Evolutionary conservation across 2,329 filamentous ascomycete species (phyloP).

Genomic region (Epichloe amarillans): DNA sequence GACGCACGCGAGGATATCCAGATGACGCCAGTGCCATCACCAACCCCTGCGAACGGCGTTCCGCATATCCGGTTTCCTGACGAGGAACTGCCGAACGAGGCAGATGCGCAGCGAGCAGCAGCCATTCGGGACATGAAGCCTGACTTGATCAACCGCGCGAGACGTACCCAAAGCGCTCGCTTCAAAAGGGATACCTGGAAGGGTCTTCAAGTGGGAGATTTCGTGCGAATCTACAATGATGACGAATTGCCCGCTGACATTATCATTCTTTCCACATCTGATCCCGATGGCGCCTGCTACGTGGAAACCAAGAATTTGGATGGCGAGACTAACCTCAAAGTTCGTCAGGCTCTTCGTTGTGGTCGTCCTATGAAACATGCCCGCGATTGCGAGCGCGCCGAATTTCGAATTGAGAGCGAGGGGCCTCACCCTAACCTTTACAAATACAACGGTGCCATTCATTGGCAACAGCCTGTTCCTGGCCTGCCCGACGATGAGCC

Average conservation of each 20-base stretch:
- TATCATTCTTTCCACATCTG: constrained; percentile 83
- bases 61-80: constrained; percentile 26
- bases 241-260: constrained; percentile 92
- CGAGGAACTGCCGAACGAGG: constrained; percentile 23
- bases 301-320: constrained; percentile 98
- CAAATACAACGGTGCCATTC: constrained; percentile 80
- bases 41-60: constrained; percentile 35
- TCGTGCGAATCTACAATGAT: constrained; percentile 90
- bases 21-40: constrained; percentile 90
- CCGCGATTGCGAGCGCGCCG: constrained; percentile 76
- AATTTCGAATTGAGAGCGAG: constrained; percentile 85
- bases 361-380: constrained; percentile 75
- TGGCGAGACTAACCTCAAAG: constrained; percentile 94
- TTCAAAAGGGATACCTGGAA: constrained; percentile 97
- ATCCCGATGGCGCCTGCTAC: constrained; percentile 88
- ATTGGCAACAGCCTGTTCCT: constrained; percentile 65
- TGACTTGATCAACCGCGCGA: constrained; percentile 58
- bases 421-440: constrained; percentile 87
- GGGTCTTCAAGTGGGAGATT: constrained; percentile 86
- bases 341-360: constrained; percentile 79
- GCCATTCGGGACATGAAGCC: constrained; percentile 34
- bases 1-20: constrained; percentile 63
- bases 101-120: constrained; percentile 20
- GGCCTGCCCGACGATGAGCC: constrained; percentile 47
- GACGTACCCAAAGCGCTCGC: constrained; percentile 53